These are phyloP conservation scores for Oemleria cerasiformis DNA, from an alignment of 306 rosid genomes.

Conservation along the genomic window DNA sequence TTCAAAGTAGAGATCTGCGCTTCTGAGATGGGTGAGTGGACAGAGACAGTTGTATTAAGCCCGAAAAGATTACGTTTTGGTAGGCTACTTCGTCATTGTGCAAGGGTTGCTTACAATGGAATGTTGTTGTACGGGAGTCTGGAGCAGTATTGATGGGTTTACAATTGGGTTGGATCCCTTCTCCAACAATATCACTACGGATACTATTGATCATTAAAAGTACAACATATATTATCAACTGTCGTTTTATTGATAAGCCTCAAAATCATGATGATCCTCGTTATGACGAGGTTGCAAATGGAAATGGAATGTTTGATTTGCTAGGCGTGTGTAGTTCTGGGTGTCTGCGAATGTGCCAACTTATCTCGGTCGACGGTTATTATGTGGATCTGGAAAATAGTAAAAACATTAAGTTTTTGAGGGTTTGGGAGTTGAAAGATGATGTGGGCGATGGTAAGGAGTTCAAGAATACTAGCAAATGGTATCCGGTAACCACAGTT, in stretches of 20 bases:
- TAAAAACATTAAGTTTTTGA: no score
- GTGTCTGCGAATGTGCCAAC: slow-evolving; percentile 5
- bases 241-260: neutral
- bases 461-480: no score
- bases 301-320: no score
- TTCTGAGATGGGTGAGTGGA: slow-evolving; percentile 7
- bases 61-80: neutral
- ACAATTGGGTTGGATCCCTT: neutral
- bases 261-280: no score
- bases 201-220: no score
- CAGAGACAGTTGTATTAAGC: neutral
- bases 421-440: neutral
- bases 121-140: neutral
- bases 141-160: neutral
- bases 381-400: no score
- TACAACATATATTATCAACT: neutral
- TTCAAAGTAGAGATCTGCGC: neutral
- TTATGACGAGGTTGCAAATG: no score
- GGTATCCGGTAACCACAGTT: no score
- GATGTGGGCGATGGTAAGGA: neutral
- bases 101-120: neutral
- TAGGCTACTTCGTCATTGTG: neutral
- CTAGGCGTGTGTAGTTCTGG: neutral
- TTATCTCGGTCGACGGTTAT: no score
- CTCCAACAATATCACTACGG: neutral